Percentiles rank a stretch among this genome's conserved stretches.
Conservation (phyloP, 305 asterid species). For the Plantago lanceolata region DNA sequence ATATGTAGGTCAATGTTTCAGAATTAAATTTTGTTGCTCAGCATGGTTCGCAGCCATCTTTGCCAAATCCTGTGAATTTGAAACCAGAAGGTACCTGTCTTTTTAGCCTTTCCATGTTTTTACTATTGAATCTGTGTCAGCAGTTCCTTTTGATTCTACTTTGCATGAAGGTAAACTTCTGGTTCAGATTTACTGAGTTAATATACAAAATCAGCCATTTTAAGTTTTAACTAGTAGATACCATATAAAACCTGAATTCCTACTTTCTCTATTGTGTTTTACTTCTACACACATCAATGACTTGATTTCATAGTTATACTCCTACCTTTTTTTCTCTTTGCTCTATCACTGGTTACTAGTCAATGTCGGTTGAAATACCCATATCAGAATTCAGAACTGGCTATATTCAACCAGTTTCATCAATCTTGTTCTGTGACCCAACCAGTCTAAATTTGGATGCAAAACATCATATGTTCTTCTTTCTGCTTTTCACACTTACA, state of each 20-base stretch:
- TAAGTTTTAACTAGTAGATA: too few species aligned
- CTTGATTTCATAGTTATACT: too few species aligned
- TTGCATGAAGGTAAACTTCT: neutral
- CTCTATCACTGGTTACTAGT: too few species aligned
- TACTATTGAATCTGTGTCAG: slow-evolving; percentile 2
- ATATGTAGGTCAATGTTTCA: slow-evolving; percentile 44
- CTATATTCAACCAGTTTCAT: too few species aligned
- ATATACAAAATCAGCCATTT: too few species aligned
- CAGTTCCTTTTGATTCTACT: slow-evolving; percentile 3
- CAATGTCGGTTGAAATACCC: too few species aligned
- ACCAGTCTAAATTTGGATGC: neutral
- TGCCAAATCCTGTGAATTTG: slow-evolving; percentile 28
- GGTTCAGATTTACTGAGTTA: neutral
- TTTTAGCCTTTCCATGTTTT: slow-evolving; percentile 1
- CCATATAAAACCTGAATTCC: too few species aligned
- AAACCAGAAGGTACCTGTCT: slow-evolving; percentile 35
- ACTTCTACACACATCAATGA: too few species aligned
- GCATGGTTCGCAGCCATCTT: slow-evolving; percentile 19
- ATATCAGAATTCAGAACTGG: too few species aligned
- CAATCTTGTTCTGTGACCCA: neutral
- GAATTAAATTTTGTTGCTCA: slow-evolving; percentile 56
- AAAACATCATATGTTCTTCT: neutral
- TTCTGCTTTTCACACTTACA: neutral
- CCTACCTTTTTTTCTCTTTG: too few species aligned
- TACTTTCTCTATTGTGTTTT: too few species aligned